Evolutionary conservation across 306 rosid genomes (phyloP), one percentile per base, ranked within the genome.

Genomic region (Aeschynomene evenia): DNA sequence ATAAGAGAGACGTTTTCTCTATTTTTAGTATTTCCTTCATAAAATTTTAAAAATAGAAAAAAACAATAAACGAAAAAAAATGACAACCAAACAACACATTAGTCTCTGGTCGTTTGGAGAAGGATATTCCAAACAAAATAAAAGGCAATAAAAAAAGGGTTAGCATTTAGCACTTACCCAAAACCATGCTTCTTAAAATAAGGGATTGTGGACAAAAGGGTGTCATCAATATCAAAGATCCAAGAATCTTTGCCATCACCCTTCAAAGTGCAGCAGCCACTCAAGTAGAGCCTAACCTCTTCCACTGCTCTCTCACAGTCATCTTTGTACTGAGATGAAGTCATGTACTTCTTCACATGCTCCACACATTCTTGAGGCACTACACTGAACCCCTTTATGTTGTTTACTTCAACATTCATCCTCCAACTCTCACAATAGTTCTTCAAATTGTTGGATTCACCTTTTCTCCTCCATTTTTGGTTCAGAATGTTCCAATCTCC

Each of bases 361-460:
- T 34, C 54, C 18, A 86, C 92, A 56, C 96, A 85, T 75, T 88
- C 88, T 73, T 86, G 83, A 20, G 88, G 89, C 66, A 86, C 93
- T 37, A 81, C 83, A 15, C 61, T 84, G 67, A 88, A 68, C 71
- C 42, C 70, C 6, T 68, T 76, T 49, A 75, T 66, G 51, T 75
- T 75, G 82, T 85, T 78, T 26, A 87, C 42, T 39, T 87, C 86
- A 6, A 84, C 88, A 75, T 86, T 86, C 14, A 85, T 69, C 70
- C 87, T 89, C 92, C 92, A 86, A 85, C 90, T 89, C 80, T 86
- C 90, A n/a, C 92, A 89, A 34, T 86, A 85, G 31, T 39, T 86
- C 77, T 81, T 86, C 84, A 82, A 77, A 21, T 14, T 34, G 5
- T 34, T 45, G 9, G 72, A 36, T 83, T 60, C 67, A 22, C 55